Conservation (phyloP, 345 rosid genomes). For the Eucalyptus cloeziana region DNA sequence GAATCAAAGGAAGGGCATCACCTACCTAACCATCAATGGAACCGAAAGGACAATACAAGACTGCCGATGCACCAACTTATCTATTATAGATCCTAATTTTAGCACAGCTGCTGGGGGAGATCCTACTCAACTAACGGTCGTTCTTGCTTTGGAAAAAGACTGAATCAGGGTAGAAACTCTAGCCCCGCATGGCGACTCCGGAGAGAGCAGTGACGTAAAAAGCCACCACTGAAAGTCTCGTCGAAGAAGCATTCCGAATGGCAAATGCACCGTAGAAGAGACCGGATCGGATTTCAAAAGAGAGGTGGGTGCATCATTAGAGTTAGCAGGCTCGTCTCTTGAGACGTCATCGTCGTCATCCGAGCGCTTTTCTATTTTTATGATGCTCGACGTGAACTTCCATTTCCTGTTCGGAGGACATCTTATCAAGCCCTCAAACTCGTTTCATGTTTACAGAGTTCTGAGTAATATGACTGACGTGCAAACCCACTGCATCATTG, state of each 20-base stretch:
- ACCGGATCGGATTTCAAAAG: not conserved
- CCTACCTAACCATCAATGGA: not conserved
- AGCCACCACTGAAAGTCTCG: not conserved
- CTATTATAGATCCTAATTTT: not conserved
- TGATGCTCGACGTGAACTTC: not conserved
- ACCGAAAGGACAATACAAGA: not conserved
- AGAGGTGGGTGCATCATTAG: not conserved
- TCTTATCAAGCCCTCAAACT: not conserved
- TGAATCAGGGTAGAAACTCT: not conserved
- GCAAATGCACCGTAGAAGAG: not conserved
- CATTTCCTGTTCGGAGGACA: not conserved
- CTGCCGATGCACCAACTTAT: not conserved
- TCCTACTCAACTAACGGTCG: not conserved
- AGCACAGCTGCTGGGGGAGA: not conserved
- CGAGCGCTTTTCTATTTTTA: not conserved
- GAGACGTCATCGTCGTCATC: not conserved
- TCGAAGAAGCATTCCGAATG: not conserved
- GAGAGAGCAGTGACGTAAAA: not conserved
- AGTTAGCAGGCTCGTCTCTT: not conserved
- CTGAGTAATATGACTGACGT: not conserved
- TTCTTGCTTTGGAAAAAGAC: not conserved
- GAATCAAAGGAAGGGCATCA: not conserved
- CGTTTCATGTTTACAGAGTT: not conserved
- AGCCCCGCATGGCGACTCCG: not conserved
- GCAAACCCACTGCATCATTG: not conserved